A percentile compares a stretch with the other conserved stretches of the same genome.
Evolutionary conservation across 1,139 yeast species (phyloP).

Genomic region (Taphrina confusa): DNA sequence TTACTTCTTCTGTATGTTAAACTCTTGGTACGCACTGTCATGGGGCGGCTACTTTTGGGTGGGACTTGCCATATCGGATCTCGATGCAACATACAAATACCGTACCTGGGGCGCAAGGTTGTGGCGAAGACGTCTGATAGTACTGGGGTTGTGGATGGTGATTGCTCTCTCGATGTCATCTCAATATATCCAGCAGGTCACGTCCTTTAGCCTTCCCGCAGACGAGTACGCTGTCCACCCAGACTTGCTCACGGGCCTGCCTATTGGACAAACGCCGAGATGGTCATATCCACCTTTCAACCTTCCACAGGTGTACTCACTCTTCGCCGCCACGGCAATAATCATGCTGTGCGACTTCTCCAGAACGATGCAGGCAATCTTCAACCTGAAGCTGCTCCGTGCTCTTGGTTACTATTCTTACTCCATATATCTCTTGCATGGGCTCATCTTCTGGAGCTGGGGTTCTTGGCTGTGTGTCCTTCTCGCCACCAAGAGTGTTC

Average conservation of each 20-base stretch:
- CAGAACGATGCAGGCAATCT: conserved; percentile 1
- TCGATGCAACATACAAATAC: conserved; percentile 21
- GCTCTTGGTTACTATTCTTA: conserved; percentile 33
- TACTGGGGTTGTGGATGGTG: background rate
- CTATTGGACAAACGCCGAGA: conserved; percentile 16
- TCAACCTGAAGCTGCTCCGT: conserved; percentile 14
- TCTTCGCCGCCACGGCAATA: conserved; percentile 29
- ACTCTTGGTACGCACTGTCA: conserved; percentile 27
- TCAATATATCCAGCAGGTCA: conserved; percentile 23
- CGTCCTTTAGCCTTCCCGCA: conserved; percentile 13
- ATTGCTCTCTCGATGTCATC: conserved; percentile 17
- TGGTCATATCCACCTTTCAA: conserved; percentile 20
- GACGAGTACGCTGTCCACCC: conserved; percentile 24
- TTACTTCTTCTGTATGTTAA: conserved; percentile 22
- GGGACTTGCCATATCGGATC: conserved; percentile 30
- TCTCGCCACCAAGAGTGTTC: conserved; percentile 10
- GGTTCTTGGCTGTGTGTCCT: conserved; percentile 28
- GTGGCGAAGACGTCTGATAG: conserved; percentile 7
- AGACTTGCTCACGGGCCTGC: conserved; percentile 23
- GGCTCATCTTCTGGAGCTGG: conserved; percentile 32
- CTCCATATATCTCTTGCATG: conserved; percentile 33
- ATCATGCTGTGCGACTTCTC: conserved; percentile 22
- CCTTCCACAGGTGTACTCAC: conserved; percentile 22
- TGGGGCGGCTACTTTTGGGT: conserved; percentile 34
- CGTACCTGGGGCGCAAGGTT: conserved; percentile 21